phyloP scores from a whole-genome alignment of 306 rosid genomes.

The Senna siamea region DNA sequence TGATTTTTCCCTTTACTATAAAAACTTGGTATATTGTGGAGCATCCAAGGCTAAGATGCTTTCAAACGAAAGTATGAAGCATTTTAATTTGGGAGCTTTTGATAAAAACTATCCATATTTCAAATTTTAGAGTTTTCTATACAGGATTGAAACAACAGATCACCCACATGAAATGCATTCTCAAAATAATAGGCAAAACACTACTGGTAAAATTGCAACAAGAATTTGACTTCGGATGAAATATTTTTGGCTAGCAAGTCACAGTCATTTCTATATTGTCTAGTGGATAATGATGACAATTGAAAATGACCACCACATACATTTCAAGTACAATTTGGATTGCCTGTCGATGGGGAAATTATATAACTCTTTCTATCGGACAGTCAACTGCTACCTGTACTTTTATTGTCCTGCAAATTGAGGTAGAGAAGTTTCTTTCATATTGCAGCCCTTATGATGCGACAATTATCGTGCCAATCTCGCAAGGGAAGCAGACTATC shows the following conservation, averaged over 20 bases:
- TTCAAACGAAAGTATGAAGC: neutral
- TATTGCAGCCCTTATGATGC: conserved; percentile 81
- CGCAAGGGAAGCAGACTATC: conserved; percentile 75
- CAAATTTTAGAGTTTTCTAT: neutral
- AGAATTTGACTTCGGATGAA: neutral
- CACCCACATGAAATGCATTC: conserved; percentile 15
- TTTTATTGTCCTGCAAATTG: conserved; percentile 8
- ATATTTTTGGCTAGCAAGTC: conserved; percentile 20
- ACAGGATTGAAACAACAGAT: conserved; percentile 17
- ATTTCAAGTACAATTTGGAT: conserved; percentile 1
- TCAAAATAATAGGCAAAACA: neutral
- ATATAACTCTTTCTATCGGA: conserved; percentile 1
- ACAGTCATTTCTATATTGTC: conserved; percentile 13
- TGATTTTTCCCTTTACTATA: conserved; percentile 25
- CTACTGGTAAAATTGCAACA: neutral
- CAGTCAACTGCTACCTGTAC: conserved; percentile 22
- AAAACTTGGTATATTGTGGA: conserved; percentile 22
- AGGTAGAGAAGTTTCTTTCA: conserved; percentile 37
- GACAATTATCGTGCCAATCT: conserved; percentile 61
- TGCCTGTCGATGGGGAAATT: conserved; percentile 9
- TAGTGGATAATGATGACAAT: conserved; percentile 17
- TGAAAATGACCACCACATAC: neutral
- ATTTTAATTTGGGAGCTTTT: conserved; percentile 17
- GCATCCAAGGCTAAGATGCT: conserved; percentile 5
- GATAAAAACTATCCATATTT: neutral